phyloP scores from a whole-genome alignment of 2,329 filamentous ascomycete genomes.

The Diplodia mutila region DNA sequence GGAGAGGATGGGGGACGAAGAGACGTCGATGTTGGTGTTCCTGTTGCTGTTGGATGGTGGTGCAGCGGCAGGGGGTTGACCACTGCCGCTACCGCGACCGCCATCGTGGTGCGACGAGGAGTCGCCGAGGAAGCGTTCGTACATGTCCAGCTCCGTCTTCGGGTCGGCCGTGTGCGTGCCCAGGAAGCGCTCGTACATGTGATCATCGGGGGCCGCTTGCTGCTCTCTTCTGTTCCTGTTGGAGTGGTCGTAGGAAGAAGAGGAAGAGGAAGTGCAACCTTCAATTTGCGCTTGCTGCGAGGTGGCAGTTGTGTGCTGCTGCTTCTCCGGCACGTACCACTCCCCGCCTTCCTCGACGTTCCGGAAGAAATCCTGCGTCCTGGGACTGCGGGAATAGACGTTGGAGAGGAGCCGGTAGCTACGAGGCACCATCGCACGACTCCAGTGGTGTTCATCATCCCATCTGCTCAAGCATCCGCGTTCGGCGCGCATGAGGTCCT shows the following conservation, averaged over 20 bases:
- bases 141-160: slow-evolving; percentile 58
- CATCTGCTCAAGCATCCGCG: slow-evolving; percentile 16
- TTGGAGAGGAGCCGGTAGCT: slow-evolving; percentile 16
- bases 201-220: not conserved
- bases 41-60: not conserved
- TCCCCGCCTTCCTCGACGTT: slow-evolving; percentile 17
- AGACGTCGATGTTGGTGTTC: slow-evolving; percentile 29
- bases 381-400: not conserved
- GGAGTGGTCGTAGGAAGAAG: not conserved
- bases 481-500: slow-evolving; percentile 58
- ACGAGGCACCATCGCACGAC: slow-evolving; percentile 50
- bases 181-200: slow-evolving; percentile 54
- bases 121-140: slow-evolving; percentile 53
- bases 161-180: slow-evolving; percentile 26
- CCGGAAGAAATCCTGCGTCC: slow-evolving; percentile 35
- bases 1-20: slow-evolving; percentile 49
- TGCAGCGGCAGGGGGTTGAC: not conserved
- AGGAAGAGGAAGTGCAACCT: not conserved
- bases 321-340: slow-evolving; percentile 16
- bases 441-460: slow-evolving; percentile 10
- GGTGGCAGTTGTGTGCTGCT: not conserved
- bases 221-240: not conserved
- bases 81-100: not conserved
- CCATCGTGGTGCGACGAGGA: not conserved
- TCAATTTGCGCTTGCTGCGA: not conserved